Evolutionary conservation across 768 basidiomycete species (phyloP).

Genomic region (Trametes coccinea): DNA sequence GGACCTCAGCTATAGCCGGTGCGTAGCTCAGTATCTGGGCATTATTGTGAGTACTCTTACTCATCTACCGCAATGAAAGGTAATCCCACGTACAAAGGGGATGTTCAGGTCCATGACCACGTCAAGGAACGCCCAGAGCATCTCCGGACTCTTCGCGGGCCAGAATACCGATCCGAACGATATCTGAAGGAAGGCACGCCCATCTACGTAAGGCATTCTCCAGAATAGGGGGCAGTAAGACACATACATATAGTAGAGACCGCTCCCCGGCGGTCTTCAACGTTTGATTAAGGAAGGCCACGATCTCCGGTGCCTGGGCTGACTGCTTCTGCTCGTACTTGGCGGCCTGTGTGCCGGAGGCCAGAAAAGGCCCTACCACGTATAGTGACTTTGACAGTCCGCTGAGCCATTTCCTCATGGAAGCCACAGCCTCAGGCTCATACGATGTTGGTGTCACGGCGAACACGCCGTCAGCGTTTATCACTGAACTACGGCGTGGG

Average conservation of each 20-base stretch:
- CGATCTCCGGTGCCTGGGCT: slow-evolving; percentile 9
- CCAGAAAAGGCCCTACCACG: slow-evolving; percentile 20
- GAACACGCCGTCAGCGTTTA: slow-evolving; percentile 22
- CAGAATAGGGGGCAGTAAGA: background rate
- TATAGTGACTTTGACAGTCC: slow-evolving; percentile 15
- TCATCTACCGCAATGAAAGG: too few species aligned
- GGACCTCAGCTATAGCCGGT: too few species aligned
- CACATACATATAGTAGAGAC: slow-evolving; percentile 27
- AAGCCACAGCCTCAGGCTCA: slow-evolving; percentile 23
- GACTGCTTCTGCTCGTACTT: slow-evolving; percentile 17
- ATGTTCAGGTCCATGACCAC: slow-evolving; percentile 25
- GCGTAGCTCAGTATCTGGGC: too few species aligned
- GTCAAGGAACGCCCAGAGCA: slow-evolving; percentile 27
- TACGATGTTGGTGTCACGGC: slow-evolving; percentile 14
- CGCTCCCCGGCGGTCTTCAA: background rate
- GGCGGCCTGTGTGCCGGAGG: background rate
- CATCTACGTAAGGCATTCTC: background rate
- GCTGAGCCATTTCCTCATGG: slow-evolving; percentile 16
- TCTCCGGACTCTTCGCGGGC: slow-evolving; percentile 24
- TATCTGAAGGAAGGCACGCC: slow-evolving; percentile 8
- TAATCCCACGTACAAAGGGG: slow-evolving; percentile 23
- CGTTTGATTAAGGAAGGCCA: slow-evolving; percentile 12
- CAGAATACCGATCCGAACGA: slow-evolving; percentile 29
- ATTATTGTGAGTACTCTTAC: too few species aligned
- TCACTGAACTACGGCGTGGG: background rate